Evolutionary conservation across 1,139 yeast species (phyloP).

Genomic region (Kurtzmaniella quercitrusa): DNA sequence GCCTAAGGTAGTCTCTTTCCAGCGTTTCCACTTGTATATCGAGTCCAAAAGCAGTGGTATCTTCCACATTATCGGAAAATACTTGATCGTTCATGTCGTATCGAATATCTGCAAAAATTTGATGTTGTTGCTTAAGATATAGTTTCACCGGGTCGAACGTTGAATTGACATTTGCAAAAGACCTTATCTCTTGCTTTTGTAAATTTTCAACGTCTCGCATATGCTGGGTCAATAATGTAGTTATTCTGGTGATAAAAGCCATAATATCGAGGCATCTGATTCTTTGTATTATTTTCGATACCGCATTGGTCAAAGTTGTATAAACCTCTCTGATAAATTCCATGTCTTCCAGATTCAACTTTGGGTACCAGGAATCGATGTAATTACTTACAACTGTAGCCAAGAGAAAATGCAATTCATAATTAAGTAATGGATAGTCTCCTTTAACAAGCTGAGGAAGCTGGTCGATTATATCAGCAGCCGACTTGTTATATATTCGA

Average conservation of each 20-base stretch:
- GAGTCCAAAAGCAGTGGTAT: not conserved
- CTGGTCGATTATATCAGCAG: not conserved
- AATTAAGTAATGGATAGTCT: slow-evolving; percentile 20
- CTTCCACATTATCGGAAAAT: not conserved
- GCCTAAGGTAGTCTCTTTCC: slow-evolving; percentile 23
- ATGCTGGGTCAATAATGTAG: slow-evolving; percentile 1
- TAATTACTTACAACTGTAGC: slow-evolving; percentile 31
- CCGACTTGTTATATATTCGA: not conserved
- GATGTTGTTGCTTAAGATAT: not conserved
- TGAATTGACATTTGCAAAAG: not conserved
- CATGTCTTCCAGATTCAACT: slow-evolving; percentile 36
- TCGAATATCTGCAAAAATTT: not conserved
- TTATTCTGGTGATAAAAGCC: not conserved
- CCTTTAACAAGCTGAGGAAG: slow-evolving; percentile 20
- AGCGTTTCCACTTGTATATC: slow-evolving; percentile 8
- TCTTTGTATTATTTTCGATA: not conserved
- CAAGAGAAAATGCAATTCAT: slow-evolving; percentile 36
- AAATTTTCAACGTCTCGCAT: not conserved
- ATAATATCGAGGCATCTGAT: slow-evolving; percentile 1
- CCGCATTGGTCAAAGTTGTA: slow-evolving; percentile 21
- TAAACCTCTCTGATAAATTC: slow-evolving; percentile 33
- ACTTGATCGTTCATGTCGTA: not conserved
- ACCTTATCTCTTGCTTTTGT: not conserved
- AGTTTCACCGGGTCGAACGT: not conserved
- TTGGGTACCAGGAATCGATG: slow-evolving; percentile 39